A percentile compares a stretch with the other conserved stretches of the same genome.
Evolutionary conservation across 2,329 filamentous ascomycete species (phyloP).

Genomic region (Venturia effusa): DNA sequence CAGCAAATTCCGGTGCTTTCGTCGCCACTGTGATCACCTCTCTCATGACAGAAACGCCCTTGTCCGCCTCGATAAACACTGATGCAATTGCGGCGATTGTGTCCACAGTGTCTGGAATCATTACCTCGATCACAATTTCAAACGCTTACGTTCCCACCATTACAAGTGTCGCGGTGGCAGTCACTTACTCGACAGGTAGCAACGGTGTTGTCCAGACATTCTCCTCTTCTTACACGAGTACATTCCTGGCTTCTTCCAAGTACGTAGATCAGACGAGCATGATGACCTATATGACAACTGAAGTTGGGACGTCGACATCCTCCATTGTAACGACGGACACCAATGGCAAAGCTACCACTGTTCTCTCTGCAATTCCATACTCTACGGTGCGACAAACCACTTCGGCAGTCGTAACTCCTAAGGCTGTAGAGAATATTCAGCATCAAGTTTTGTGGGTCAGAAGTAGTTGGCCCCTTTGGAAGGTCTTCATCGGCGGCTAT

Average conservation of each 20-base stretch:
- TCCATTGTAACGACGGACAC: neutral
- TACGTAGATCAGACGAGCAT: neutral
- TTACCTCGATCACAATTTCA: neutral
- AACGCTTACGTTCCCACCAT: neutral
- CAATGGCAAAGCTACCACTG: neutral
- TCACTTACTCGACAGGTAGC: neutral
- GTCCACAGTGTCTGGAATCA: neutral
- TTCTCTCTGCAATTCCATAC: neutral
- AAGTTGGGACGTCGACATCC: neutral
- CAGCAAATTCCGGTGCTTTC: neutral
- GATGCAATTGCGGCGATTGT: neutral
- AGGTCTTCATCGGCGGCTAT: slow-evolving; percentile 9
- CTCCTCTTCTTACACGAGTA: neutral
- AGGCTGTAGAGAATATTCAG: neutral
- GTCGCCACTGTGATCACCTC: neutral
- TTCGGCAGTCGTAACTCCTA: neutral
- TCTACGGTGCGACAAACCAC: neutral
- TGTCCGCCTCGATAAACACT: neutral
- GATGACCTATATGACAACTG: neutral
- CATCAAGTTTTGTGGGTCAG: neutral
- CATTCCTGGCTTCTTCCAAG: neutral
- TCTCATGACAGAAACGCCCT: neutral
- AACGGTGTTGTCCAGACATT: neutral
- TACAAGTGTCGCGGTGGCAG: neutral
- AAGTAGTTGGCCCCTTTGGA: neutral